Percentiles rank a stretch among this genome's conserved stretches.
These are phyloP conservation scores for Orbilia brochopaga DNA, from an alignment of 2,329 filamentous ascomycete species.

Conservation along the genomic window DNA sequence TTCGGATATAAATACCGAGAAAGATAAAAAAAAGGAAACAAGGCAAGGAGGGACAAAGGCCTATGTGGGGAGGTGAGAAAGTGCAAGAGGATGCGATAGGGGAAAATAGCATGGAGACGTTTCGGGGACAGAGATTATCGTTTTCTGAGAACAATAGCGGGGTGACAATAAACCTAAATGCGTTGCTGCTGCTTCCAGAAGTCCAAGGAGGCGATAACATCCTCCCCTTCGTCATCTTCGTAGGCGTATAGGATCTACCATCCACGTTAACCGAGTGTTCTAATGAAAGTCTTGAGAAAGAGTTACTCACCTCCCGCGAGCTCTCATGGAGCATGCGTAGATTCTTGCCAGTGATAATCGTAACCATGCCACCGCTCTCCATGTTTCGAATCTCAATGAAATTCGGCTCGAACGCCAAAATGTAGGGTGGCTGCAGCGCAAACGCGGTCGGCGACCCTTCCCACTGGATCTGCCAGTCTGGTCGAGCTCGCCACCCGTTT, in stretches of 20 bases:
- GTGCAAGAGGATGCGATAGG: neutral
- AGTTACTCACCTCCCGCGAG: constrained; percentile 80
- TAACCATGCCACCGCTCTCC: constrained; percentile 86
- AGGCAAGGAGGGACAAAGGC: neutral
- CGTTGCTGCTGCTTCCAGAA: constrained; percentile 76
- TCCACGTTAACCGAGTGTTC: constrained; percentile 9
- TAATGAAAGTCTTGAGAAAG: neutral
- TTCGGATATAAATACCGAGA: constrained; percentile 4
- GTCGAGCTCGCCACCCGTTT: constrained; percentile 93
- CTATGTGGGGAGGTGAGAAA: too few relatives aligned
- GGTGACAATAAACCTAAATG: constrained; percentile 51
- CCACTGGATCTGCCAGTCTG: constrained; percentile 98
- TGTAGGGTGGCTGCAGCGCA: constrained; percentile 94
- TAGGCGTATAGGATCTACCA: constrained; percentile 92
- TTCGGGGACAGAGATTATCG: neutral
- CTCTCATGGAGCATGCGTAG: constrained; percentile 97
- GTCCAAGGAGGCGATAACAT: constrained; percentile 91
- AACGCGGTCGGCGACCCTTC: constrained; percentile 91
- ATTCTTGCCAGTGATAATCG: constrained; percentile 95
- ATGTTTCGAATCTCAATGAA: constrained; percentile 97
- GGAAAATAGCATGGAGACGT: constrained; percentile 10
- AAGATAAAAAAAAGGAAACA: constrained; percentile 1
- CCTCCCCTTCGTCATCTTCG: constrained; percentile 83
- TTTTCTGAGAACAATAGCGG: neutral
- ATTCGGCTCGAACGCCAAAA: constrained; percentile 93